These are phyloP conservation scores for Cyberlindnera galapagoensis DNA, from an alignment of 805 yeast species.

Conservation along the genomic window DNA sequence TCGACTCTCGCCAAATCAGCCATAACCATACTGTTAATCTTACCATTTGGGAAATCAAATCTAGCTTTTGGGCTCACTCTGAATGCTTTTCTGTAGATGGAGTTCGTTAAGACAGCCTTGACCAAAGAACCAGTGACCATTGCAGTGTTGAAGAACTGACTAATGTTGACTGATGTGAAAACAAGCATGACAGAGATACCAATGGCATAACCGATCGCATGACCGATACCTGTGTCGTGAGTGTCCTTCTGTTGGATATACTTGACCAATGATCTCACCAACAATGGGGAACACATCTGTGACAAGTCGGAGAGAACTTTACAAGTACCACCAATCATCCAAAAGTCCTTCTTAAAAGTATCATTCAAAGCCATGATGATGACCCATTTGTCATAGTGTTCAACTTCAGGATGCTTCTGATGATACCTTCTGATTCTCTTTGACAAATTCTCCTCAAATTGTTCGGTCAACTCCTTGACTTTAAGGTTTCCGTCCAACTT, in stretches of 20 bases:
- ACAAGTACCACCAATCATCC: conserved; percentile 26
- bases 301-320: conserved; percentile 27
- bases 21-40: conserved; percentile 70
- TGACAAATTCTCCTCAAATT: conserved; percentile 27
- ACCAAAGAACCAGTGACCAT: conserved; percentile 64
- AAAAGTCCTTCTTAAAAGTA: conserved; percentile 28
- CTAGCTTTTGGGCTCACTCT: conserved; percentile 50
- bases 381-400: conserved; percentile 18
- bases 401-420: conserved; percentile 20
- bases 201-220: conserved; percentile 72
- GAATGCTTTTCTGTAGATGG: conserved; percentile 63
- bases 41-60: conserved; percentile 57
- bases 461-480: conserved; percentile 29
- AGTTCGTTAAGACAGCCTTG: conserved; percentile 65
- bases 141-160: conserved; percentile 59
- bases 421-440: conserved; percentile 22
- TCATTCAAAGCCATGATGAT: conserved; percentile 29
- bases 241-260: conserved; percentile 49
- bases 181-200: conserved; percentile 57
- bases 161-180: conserved; percentile 40
- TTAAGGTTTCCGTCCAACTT: conserved; percentile 31
- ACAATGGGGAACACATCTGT: conserved; percentile 55
- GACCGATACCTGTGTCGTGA: conserved; percentile 36
- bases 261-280: conserved; percentile 56
- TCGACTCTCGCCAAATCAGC: conserved; percentile 80